Evolutionary conservation across 495 filamentous ascomycete genomes (phyloP), one percentile per base, ranked within the genome.

Genomic region (Aspergillus sclerotioniger): DNA sequence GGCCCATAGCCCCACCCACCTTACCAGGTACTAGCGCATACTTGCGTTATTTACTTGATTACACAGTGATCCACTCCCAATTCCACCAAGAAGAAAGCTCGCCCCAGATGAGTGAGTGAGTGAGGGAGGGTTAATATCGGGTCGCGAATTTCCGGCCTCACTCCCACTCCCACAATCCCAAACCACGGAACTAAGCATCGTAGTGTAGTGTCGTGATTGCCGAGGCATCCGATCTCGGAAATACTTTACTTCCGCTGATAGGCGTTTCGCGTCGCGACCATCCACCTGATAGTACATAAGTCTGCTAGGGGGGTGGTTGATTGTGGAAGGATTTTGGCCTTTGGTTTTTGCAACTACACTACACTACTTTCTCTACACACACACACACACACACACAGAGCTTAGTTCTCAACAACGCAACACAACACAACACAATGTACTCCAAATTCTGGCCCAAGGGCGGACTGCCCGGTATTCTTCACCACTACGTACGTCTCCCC

Each of bases 391-490:
- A n/a, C n/a, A n/a, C n/a, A n/a, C n/a, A n/a, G n/a, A n/a, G n/a
- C n/a, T n/a, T n/a, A n/a, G n/a, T n/a, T n/a, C n/a, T n/a, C n/a
- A n/a, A n/a, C n/a, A n/a, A n/a, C n/a, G n/a, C n/a, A n/a, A n/a
- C n/a, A n/a, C n/a, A n/a, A n/a, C n/a, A n/a, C n/a, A n/a, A 28
- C 62, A 65, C 54, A 10, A 76, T 79, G 75, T 76, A 73, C 52
- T 79, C 76, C 51, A 76, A 79, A 53, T 80, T 80, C 68, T 80
- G 77, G 76, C 77, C 77, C 3, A 74, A 73, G 41, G 70, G 74
- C 5, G 76, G 76, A 8, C 68, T 80, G 21, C 76, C 80, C 2
- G 84, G 84, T 17, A 80, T 78, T 50, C 65, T 87, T 17, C 84
- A 87, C 65, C 80, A 79, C 59, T 84, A 77, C 54, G 79, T 80